These are phyloP conservation scores for Pseudognaphalium luteoalbum DNA, from an alignment of 129 eudicot genomes.

Conservation along the genomic window DNA sequence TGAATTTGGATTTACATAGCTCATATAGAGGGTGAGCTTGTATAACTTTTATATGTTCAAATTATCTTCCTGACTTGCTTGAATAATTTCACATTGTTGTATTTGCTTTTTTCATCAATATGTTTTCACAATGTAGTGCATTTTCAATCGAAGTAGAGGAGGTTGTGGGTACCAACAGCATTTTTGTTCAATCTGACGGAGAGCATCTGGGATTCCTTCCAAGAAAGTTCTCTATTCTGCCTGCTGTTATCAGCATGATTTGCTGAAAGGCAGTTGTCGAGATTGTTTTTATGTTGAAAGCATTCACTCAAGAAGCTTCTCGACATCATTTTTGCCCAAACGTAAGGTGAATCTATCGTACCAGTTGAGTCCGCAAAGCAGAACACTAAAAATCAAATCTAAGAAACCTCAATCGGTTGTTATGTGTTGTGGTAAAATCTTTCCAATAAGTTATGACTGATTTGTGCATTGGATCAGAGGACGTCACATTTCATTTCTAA, in stretches of 20 bases:
- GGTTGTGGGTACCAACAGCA: constrained; percentile 43
- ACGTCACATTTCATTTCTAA: background rate
- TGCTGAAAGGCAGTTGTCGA: constrained; percentile 38
- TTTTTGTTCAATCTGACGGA: constrained; percentile 90
- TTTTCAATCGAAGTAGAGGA: constrained; percentile 79
- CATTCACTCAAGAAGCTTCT: constrained; percentile 5
- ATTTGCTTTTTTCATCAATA: background rate
- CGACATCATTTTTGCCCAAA: background rate
- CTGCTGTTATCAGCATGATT: constrained; percentile 77
- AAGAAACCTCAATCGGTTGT: background rate
- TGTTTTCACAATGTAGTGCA: constrained; percentile 48
- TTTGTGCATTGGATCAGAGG: background rate
- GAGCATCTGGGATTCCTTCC: constrained; percentile 94
- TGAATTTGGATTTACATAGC: background rate
- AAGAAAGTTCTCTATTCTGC: constrained; percentile 67
- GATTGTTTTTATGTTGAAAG: background rate
- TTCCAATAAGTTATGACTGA: background rate
- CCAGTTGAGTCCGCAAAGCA: background rate
- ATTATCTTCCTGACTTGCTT: background rate
- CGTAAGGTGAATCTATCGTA: background rate
- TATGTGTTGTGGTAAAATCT: background rate
- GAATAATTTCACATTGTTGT: background rate
- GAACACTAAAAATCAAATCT: background rate
- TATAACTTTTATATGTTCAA: background rate
- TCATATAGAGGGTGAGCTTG: background rate